These are phyloP conservation scores for Exophiala sp. DNA, from an alignment of 2,329 filamentous ascomycete species.

Conservation along the genomic window DNA sequence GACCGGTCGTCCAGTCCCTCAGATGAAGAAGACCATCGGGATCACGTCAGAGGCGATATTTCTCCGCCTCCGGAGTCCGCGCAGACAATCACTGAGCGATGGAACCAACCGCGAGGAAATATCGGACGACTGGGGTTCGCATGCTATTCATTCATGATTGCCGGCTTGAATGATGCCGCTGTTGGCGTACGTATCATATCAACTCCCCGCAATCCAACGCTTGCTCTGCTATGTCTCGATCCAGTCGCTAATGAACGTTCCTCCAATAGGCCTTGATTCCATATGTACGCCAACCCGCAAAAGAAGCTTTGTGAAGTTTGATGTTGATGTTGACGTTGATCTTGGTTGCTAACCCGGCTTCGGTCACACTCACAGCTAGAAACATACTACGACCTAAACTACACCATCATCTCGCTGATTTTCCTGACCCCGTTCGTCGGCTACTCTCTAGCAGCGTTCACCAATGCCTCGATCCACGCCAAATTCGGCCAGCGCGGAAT, in stretches of 20 bases:
- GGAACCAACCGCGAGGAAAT: slow-evolving; percentile 58
- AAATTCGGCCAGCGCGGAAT: slow-evolving; percentile 62
- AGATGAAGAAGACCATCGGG: not conserved
- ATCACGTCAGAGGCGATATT: not conserved
- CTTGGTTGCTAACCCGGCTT: too few relatives aligned
- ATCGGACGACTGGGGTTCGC: slow-evolving; percentile 41
- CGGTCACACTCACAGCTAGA: too few relatives aligned
- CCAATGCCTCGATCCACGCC: slow-evolving; percentile 42
- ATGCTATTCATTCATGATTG: slow-evolving; percentile 52
- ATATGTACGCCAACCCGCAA: slow-evolving; percentile 11
- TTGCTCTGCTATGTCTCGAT: too few relatives aligned
- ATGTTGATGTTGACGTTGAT: too few relatives aligned
- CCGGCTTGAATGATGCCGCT: slow-evolving; percentile 52
- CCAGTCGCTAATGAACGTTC: not conserved
- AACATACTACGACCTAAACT: slow-evolving; percentile 40
- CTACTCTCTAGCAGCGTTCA: slow-evolving; percentile 43
- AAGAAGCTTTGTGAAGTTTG: too few relatives aligned
- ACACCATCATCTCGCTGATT: slow-evolving; percentile 44
- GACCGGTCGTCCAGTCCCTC: not conserved
- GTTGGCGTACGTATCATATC: slow-evolving; percentile 40
- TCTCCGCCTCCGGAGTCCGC: slow-evolving; percentile 1
- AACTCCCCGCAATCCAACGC: too few relatives aligned
- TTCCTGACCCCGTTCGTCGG: slow-evolving; percentile 47
- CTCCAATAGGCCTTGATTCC: slow-evolving; percentile 20
- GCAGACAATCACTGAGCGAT: slow-evolving; percentile 35